A percentile compares a stretch with the other conserved stretches of the same genome.
phyloP scores from a whole-genome alignment of 176 grass and related monocot genomes.

The Neostapfia colusana region DNA sequence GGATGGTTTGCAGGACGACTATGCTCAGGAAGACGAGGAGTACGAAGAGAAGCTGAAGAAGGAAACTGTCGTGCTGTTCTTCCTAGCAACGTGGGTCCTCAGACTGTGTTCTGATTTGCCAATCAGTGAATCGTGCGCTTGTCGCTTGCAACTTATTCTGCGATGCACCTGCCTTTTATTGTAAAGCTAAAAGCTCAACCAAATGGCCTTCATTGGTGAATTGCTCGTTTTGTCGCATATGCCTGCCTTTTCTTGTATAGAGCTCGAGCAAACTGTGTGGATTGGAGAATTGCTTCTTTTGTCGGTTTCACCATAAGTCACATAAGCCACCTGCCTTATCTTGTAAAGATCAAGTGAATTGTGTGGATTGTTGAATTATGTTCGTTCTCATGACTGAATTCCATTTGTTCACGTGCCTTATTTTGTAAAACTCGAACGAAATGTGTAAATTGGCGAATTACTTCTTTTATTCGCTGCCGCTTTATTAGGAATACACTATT shows the following conservation, averaged over 20 bases:
- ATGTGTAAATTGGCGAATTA: not conserved
- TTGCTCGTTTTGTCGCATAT: slow-evolving; percentile 16
- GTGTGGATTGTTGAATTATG: not conserved
- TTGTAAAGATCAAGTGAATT: slow-evolving; percentile 10
- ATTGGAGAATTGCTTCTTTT: not conserved
- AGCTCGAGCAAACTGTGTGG: not conserved
- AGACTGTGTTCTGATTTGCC: not conserved
- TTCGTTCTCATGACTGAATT: not conserved
- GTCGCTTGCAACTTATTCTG: not conserved
- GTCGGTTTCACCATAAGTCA: not conserved
- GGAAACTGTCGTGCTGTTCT: slow-evolving; percentile 67
- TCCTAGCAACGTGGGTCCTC: slow-evolving; percentile 74
- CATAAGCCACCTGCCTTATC: not conserved
- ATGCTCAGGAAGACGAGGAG: slow-evolving; percentile 76
- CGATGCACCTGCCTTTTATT: slow-evolving; percentile 6
- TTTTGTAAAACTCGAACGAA: not conserved
- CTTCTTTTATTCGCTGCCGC: not conserved
- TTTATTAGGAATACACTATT: not conserved
- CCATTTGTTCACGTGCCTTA: not conserved
- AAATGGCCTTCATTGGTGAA: not conserved
- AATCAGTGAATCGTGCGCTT: not conserved
- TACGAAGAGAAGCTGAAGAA: slow-evolving; percentile 86
- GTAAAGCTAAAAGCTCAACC: not conserved
- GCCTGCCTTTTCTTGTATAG: slow-evolving; percentile 1
- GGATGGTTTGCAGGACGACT: slow-evolving; percentile 61